Evolutionary conservation across 257 asterid genomes (phyloP).

Genomic region (Voacanga thouarsii): DNA sequence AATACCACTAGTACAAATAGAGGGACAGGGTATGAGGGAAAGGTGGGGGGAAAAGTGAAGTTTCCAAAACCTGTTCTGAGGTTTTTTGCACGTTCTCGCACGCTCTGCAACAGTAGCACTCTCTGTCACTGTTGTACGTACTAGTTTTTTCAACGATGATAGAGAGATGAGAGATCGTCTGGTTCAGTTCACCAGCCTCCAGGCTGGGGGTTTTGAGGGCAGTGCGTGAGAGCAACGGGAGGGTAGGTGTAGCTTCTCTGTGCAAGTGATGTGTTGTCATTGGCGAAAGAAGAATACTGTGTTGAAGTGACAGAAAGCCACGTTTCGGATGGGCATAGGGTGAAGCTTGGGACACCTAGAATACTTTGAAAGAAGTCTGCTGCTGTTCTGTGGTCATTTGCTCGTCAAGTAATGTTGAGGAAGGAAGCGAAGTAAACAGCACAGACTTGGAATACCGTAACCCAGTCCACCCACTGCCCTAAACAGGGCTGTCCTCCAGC

Average conservation of each 20-base stretch:
- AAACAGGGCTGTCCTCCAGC: too few species aligned
- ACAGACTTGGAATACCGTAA: too few species aligned
- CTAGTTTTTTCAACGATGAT: neutral
- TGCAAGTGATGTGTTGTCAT: conserved; percentile 3
- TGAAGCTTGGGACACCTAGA: neutral
- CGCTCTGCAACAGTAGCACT: conserved; percentile 23
- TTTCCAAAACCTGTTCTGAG: neutral
- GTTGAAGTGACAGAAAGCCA: conserved; percentile 6
- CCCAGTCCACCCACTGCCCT: too few species aligned
- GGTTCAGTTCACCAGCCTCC: too few species aligned
- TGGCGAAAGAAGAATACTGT: neutral
- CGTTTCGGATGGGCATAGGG: conserved; percentile 8
- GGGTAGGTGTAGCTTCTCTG: too few species aligned
- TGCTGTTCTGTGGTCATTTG: neutral
- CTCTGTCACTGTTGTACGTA: neutral
- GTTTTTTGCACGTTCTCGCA: conserved; percentile 25
- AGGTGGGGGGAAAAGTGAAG: neutral
- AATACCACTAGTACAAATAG: conserved; percentile 9
- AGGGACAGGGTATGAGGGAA: conserved; percentile 6
- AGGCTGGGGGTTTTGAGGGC: too few species aligned
- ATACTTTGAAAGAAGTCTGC: neutral
- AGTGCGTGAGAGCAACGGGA: too few species aligned
- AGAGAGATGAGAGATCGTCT: neutral
- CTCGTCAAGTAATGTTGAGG: neutral
- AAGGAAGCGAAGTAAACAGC: neutral